A percentile compares a stretch with the other conserved stretches of the same genome.
These are phyloP conservation scores for Silene uniflora DNA, from an alignment of 148 eudicot species.

Conservation along the genomic window DNA sequence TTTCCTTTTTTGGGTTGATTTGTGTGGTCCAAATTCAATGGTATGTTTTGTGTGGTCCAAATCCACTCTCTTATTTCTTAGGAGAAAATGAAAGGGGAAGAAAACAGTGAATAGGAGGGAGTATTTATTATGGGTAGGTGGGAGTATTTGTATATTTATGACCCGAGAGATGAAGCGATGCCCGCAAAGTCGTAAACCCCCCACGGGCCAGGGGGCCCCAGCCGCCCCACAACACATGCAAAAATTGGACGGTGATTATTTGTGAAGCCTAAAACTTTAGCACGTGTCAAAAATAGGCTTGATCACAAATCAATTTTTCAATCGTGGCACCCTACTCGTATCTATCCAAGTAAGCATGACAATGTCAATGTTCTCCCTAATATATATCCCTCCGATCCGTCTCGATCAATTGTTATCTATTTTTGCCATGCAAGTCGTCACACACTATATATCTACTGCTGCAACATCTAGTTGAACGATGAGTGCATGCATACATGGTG, in stretches of 20 bases:
- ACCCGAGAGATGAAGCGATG: neutral
- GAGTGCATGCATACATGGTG: constrained; percentile 3
- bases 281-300: neutral
- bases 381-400: neutral
- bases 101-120: too few species aligned
- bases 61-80: too few species aligned
- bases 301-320: neutral
- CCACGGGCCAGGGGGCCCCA: neutral
- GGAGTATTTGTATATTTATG: too few species aligned
- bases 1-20: too few species aligned
- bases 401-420: too few species aligned
- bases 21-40: too few species aligned
- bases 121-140: too few species aligned
- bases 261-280: neutral
- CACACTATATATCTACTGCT: too few species aligned
- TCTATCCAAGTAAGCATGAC: neutral
- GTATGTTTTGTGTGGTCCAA: too few species aligned
- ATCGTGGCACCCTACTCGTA: neutral
- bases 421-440: neutral
- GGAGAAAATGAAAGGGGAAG: too few species aligned
- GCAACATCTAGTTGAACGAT: neutral
- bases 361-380: neutral
- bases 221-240: neutral
- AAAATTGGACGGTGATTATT: neutral
- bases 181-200: neutral